Evolutionary conservation across 2,329 filamentous ascomycete genomes (phyloP), one percentile per base, ranked within the genome.

Genomic region (Alternaria brassicicola): DNA sequence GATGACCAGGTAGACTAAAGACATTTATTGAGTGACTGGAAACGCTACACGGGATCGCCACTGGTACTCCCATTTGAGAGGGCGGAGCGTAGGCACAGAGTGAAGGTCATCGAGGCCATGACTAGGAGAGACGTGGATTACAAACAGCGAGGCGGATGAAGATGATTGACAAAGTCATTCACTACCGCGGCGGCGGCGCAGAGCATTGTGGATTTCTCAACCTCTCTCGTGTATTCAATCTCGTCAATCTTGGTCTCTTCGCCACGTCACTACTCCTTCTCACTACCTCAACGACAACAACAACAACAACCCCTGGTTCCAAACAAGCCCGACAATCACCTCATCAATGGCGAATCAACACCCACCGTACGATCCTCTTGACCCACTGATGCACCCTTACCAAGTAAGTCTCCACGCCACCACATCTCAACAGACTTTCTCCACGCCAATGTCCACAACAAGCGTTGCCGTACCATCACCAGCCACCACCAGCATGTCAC

Each of bases 401-500:
- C 30, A n/a, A 35, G 19, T 23, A 31, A n/a, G 28, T 17, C 19
- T 25, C 43, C 28, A 47, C 43, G 30, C 43, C 43, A 47, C 43
- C 19, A 35, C 43, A 2, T 30, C 43, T 31, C 43, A 47, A 25
- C 43, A 47, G 30, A 25, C 30, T 35, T 7, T 21, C 43, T 47
- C 43, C 3, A 21, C 30, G 19, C 28, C 43, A 7, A 33, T 19
- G 2, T 35, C 43, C 30, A 23, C 30, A 47, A 35, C 13, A 21
- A 23, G 13, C 43, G 21, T 35, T 21, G 36, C 12, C 19, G 30
- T 19, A 33, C 23, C 43, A 47, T 21, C 30, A 13, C 13, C 43
- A 47, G 43, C 43, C 43, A 33, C 43, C 43, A 33, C 43, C 43
- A 47, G 43, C 30, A 35, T 35, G 43, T 47, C 28, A 47, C 43